Evolutionary conservation across 1,284 basidiomycete genomes (phyloP).

Genomic region (Rhodotorula sp.): DNA sequence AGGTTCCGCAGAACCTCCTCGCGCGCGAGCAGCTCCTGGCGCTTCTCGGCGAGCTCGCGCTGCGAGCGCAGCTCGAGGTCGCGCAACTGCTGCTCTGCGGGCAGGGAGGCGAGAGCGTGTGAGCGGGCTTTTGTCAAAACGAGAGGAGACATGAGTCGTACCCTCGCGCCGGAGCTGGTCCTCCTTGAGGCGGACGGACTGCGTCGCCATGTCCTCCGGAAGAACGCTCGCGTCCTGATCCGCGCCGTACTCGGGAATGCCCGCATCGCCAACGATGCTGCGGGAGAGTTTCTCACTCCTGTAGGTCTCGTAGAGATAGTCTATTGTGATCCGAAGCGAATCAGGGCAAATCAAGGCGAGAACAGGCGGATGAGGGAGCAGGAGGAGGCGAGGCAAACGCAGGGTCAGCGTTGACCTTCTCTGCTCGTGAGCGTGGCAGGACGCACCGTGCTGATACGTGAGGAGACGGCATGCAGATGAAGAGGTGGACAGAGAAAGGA

Average conservation of each 20-base stretch:
- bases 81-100: conserved; percentile 85
- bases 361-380: too few relatives aligned
- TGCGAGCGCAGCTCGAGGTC: conserved; percentile 98
- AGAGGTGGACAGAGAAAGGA: background rate
- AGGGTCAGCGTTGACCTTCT: background rate
- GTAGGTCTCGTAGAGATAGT: conserved; percentile 66
- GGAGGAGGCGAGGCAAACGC: background rate
- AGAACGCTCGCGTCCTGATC: conserved; percentile 58
- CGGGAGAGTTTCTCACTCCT: conserved; percentile 97
- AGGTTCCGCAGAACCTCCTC: conserved; percentile 67
- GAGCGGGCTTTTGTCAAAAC: background rate
- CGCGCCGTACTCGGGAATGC: conserved; percentile 37
- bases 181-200: conserved; percentile 96
- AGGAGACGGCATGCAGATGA: background rate
- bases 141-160: conserved; percentile 28
- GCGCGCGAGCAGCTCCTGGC: conserved; percentile 75
- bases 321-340: conserved; percentile 50
- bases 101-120: background rate
- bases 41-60: conserved; percentile 97
- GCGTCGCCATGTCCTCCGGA: conserved; percentile 93
- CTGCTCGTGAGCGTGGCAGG: too few relatives aligned
- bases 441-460: conserved; percentile 5
- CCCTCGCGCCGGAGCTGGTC: conserved; percentile 92
- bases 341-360: too few relatives aligned
- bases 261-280: conserved; percentile 75